These are phyloP conservation scores for Aspergillus brunneoviolaceus DNA, from an alignment of 2,329 filamentous ascomycete species.

Conservation along the genomic window DNA sequence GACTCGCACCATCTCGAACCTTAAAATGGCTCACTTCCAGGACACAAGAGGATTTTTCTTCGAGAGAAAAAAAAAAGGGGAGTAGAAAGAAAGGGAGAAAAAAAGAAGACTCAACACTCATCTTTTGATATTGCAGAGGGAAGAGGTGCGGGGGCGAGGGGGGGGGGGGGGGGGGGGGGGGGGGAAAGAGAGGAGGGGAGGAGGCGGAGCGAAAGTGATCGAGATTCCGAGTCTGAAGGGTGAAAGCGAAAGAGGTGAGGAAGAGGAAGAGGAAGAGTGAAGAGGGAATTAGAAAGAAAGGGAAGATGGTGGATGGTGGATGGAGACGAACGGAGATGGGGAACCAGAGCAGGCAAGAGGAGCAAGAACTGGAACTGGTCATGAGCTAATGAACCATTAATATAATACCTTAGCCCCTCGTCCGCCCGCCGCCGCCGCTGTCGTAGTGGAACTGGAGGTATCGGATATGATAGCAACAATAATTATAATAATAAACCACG, in stretches of 20 bases:
- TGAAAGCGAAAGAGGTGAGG: not conserved
- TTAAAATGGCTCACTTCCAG: too few species aligned
- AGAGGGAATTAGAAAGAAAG: not conserved
- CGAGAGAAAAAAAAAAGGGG: too few species aligned
- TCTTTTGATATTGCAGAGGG: too few species aligned
- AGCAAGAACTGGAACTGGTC: not conserved
- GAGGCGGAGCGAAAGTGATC: not conserved
- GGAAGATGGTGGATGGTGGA: not conserved
- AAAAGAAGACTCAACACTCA: too few species aligned
- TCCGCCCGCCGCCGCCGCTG: not conserved
- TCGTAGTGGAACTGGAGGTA: not conserved
- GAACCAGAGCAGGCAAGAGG: not conserved
- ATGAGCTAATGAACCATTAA: not conserved
- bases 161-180: too few species aligned
- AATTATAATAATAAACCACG: not conserved
- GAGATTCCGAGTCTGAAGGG: not conserved
- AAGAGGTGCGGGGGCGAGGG: too few species aligned
- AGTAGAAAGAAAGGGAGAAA: too few species aligned
- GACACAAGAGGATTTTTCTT: too few species aligned
- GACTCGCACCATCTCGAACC: too few species aligned
- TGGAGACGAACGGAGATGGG: not conserved
- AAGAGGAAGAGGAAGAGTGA: not conserved
- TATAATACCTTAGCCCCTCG: not conserved
- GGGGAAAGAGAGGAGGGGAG: not conserved
- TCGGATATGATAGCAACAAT: not conserved